Percentiles rank a stretch among this genome's conserved stretches.
These are phyloP conservation scores for Trebouxia gelatinosa DNA, from an alignment of 163 green algal genomes.

Conservation along the genomic window DNA sequence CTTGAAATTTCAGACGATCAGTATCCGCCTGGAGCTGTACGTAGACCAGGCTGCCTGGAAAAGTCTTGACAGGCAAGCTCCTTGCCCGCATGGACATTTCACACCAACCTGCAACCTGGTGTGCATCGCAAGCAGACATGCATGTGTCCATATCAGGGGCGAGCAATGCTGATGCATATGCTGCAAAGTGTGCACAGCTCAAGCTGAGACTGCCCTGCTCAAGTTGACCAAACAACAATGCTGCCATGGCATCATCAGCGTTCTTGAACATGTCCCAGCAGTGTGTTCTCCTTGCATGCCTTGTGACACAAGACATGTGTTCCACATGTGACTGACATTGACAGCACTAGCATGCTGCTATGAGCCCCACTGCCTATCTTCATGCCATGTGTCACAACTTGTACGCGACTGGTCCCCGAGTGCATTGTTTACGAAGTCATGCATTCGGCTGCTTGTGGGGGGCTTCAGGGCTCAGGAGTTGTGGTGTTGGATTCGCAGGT, in stretches of 20 bases:
- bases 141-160: neutral
- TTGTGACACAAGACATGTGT: too few relatives aligned
- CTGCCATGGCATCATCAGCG: too few relatives aligned
- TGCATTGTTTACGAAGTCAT: slow-evolving; percentile 8
- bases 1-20: slow-evolving; percentile 42
- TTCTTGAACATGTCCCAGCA: too few relatives aligned
- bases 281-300: too few relatives aligned
- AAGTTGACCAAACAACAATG: too few relatives aligned
- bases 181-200: too few relatives aligned
- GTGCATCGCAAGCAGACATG: neutral
- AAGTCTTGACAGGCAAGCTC: slow-evolving; percentile 26
- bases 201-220: too few relatives aligned
- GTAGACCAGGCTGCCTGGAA: slow-evolving; percentile 39
- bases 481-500: too few relatives aligned
- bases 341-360: neutral
- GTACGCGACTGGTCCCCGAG: slow-evolving; percentile 7
- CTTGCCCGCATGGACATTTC: too few relatives aligned
- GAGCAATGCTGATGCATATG: too few relatives aligned
- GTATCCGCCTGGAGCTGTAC: slow-evolving; percentile 51
- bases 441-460: slow-evolving; percentile 22
- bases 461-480: too few relatives aligned
- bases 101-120: neutral
- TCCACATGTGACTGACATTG: neutral
- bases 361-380: neutral
- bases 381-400: neutral